Evolutionary conservation across 2,329 filamentous ascomycete genomes (phyloP), one percentile per base, ranked within the genome.

Genomic region (Ophiostoma fasciatum): DNA sequence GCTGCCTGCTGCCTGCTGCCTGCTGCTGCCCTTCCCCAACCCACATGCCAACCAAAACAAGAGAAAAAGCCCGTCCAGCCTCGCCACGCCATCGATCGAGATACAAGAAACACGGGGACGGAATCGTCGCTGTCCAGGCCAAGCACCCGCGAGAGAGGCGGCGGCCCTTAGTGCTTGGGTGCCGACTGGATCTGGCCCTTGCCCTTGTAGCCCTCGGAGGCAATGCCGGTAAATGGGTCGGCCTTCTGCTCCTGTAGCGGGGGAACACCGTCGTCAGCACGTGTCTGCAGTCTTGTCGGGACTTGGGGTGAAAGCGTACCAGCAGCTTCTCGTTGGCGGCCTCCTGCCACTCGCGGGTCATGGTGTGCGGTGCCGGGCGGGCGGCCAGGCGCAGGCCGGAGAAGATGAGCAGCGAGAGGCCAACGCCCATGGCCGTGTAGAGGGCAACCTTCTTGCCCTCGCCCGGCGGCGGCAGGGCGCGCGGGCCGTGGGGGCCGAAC

Each of bases 261-360:
- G 18, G 25, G 2, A 14, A 31, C 26, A 33, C 20, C 29, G 26
- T n/a, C 17, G 20, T 36, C 35, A n/a, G n/a, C n/a, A n/a, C n/a
- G n/a, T n/a, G n/a, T n/a, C n/a, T n/a, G n/a, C n/a, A n/a, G n/a
- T n/a, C n/a, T n/a, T n/a, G n/a, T n/a, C n/a, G n/a, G n/a, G n/a
- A n/a, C n/a, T n/a, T n/a, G n/a, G n/a, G n/a, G n/a, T n/a, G n/a
- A n/a, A n/a, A n/a, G 63, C 75, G 52, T 65, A 93, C 88, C 74
- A 77, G 87, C 60, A 94, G 70, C 62, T 82, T 90, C 68, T 94
- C 90, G 63, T 98, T 94, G 49, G 78, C 72, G 50, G 80, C 80
- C 68, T 96, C 85, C 68, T 98, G 84, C 75, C 82, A 96, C 64
- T 98, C 90, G 71, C 83, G 82, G 65, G 69, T 88, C 87, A 98